phyloP scores from a whole-genome alignment of 805 yeast species.

The Debaryomyces maramus region DNA sequence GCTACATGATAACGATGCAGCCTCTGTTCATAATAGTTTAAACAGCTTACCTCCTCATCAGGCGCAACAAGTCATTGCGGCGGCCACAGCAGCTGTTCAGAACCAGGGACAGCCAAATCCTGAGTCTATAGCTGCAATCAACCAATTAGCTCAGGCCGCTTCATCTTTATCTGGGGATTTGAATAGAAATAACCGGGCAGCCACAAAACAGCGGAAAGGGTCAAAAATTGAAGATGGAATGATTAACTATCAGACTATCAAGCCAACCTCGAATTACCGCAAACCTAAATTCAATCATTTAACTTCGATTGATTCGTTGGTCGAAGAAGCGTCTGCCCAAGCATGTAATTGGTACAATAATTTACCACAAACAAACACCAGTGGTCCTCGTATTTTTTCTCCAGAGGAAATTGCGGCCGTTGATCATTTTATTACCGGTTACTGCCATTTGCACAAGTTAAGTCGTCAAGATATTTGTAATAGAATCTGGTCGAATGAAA shows the following conservation, averaged over 20 bases:
- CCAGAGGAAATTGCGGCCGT: constrained; percentile 68
- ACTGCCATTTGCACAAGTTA: constrained; percentile 61
- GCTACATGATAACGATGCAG: constrained; percentile 11
- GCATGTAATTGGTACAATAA: constrained; percentile 38
- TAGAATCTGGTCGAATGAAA: constrained; percentile 82
- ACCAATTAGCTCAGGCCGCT: constrained; percentile 31
- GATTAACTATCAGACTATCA: constrained; percentile 5
- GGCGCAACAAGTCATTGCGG: constrained; percentile 30
- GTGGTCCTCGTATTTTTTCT: constrained; percentile 50
- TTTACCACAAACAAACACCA: constrained; percentile 20
- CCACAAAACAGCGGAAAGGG: constrained; percentile 5
- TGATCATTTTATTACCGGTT: constrained; percentile 70
- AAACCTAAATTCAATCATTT: constrained; percentile 26
- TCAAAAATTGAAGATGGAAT: constrained; percentile 8
- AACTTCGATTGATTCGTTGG: constrained; percentile 30
- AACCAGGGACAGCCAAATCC: constrained; percentile 10
- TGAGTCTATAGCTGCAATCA: constrained; percentile 24
- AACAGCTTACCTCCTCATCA: constrained; percentile 23
- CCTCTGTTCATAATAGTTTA: constrained; percentile 12
- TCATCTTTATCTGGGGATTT: constrained; percentile 18
- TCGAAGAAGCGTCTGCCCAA: constrained; percentile 36
- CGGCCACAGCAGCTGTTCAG: constrained; percentile 27
- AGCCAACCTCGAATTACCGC: constrained; percentile 5
- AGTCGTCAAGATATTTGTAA: constrained; percentile 71
- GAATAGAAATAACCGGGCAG: constrained; percentile 6